A percentile compares a stretch with the other conserved stretches of the same genome.
phyloP scores from a whole-genome alignment of 495 filamentous ascomycete genomes.

The Wilcoxina mikolae region DNA sequence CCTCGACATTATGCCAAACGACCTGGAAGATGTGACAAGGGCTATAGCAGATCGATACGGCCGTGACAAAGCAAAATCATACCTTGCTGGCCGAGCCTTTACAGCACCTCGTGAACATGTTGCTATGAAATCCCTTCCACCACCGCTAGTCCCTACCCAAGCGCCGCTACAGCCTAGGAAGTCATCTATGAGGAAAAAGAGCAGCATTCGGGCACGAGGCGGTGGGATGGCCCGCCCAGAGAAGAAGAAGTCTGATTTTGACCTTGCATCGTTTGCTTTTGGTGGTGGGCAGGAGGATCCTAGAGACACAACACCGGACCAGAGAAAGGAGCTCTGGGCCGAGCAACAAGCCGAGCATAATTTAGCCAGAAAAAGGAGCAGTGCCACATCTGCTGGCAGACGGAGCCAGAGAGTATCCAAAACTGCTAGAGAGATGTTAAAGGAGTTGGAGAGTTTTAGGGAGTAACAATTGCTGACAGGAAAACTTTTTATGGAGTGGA shows the following conservation, averaged over 20 bases:
- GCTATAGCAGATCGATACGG: conserved; percentile 39
- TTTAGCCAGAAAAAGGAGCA: conserved; percentile 14
- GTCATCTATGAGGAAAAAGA: conserved; percentile 3
- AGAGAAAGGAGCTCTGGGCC: conserved; percentile 13
- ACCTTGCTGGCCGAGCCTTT: conserved; percentile 21
- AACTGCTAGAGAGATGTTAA: conserved; percentile 1
- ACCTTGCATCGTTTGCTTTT: conserved; percentile 9
- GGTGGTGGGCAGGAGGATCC: conserved; percentile 12
- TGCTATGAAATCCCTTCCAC: conserved; percentile 12
- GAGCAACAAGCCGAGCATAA: conserved; percentile 11
- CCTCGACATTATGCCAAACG: conserved; percentile 45
- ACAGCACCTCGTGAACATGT: conserved; percentile 20
- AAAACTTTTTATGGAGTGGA: too few species aligned
- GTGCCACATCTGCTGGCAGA: not conserved
- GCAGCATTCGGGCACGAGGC: conserved; percentile 6
- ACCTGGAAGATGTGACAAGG: conserved; percentile 41
- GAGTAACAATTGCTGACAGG: too few species aligned
- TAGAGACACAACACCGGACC: conserved; percentile 13
- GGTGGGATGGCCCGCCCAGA: conserved; percentile 10
- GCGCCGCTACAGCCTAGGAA: conserved; percentile 8
- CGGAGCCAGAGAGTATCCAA: not conserved
- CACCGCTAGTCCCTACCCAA: conserved; percentile 8
- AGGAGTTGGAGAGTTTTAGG: conserved; percentile 3
- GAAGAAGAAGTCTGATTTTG: conserved; percentile 7
- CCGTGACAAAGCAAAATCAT: not conserved